Evolutionary conservation across 2,329 filamentous ascomycete genomes (phyloP).

Genomic region (Cladosporium sp.): DNA sequence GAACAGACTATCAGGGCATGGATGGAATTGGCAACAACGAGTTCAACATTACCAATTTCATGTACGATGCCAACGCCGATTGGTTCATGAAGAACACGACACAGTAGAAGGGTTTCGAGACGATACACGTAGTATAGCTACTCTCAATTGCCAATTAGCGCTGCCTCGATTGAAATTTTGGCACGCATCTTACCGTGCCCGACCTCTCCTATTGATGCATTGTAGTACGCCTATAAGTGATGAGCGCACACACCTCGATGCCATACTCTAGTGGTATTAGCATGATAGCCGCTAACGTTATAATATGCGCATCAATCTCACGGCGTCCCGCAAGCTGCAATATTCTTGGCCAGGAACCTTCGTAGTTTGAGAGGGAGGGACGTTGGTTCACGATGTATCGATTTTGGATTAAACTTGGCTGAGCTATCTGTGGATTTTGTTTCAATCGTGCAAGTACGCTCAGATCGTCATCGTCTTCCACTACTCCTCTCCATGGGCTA

Average conservation of each 20-base stretch:
- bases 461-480: conserved; percentile 1
- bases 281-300: no score
- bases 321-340: no score
- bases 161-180: no score
- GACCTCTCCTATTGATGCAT: no score
- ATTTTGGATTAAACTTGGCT: not conserved
- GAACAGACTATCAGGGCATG: conserved; percentile 18
- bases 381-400: not conserved
- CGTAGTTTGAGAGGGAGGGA: no score
- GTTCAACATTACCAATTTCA: conserved; percentile 75
- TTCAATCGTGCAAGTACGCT: not conserved
- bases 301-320: no score
- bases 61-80: conserved; percentile 68
- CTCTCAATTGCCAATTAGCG: not conserved
- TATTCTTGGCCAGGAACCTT: no score
- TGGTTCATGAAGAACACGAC: conserved; percentile 49
- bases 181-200: no score
- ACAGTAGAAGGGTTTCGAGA: not conserved
- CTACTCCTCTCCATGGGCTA: not conserved
- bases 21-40: conserved; percentile 46
- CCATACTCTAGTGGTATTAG: no score
- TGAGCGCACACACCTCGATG: no score
- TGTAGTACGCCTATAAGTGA: no score
- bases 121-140: not conserved
- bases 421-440: not conserved